phyloP scores from a whole-genome alignment of 306 rosid species.

The Clitoria ternatea region DNA sequence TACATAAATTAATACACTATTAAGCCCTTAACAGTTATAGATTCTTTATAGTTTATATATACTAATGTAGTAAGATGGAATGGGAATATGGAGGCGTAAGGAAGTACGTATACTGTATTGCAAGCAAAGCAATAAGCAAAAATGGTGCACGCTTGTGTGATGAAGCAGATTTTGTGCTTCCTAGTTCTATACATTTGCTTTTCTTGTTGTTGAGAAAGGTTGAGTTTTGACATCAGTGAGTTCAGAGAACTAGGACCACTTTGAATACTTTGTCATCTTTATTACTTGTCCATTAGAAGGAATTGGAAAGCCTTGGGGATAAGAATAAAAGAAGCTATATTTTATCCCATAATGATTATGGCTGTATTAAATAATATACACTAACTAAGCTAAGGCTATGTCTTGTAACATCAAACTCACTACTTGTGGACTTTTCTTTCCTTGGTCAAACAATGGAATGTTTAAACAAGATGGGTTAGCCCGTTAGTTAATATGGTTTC shows the following conservation, averaged over 20 bases:
- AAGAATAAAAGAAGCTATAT: not conserved
- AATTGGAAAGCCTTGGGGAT: not conserved
- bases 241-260: constrained; percentile 8
- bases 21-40: not conserved
- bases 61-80: no score
- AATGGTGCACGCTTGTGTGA: constrained; percentile 12
- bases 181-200: constrained; percentile 16
- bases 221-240: not conserved
- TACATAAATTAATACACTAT: not conserved
- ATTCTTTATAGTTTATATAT: not conserved
- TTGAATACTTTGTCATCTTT: not conserved
- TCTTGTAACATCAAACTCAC: not conserved
- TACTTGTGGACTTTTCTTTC: no score
- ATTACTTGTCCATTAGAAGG: not conserved
- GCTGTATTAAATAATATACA: not conserved
- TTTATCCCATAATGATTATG: not conserved
- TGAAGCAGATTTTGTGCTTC: not conserved
- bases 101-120: constrained; percentile 44
- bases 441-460: not conserved
- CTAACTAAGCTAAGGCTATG: not conserved
- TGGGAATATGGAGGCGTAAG: constrained; percentile 26
- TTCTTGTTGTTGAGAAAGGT: not conserved
- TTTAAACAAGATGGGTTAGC: not conserved
- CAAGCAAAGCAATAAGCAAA: constrained; percentile 77
- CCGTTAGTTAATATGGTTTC: not conserved